Conservation (phyloP, 2,329 filamentous ascomycete genomes). For the Colletotrichum eleusines region DNA sequence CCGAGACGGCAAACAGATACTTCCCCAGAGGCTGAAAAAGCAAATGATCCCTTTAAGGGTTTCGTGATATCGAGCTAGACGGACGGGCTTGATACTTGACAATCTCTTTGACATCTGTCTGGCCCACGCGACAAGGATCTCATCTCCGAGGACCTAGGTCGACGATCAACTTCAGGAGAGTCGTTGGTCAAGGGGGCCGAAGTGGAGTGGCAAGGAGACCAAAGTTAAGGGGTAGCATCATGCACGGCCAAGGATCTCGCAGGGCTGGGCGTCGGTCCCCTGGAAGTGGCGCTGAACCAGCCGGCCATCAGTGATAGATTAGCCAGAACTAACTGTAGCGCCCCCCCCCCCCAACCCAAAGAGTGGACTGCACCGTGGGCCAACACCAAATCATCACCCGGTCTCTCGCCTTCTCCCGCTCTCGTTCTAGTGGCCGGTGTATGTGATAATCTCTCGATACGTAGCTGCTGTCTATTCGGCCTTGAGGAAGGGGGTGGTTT, state of each 20-base stretch:
- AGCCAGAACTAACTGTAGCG: no score
- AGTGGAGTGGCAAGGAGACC: conserved; percentile 14
- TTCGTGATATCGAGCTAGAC: neutral
- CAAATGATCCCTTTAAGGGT: neutral
- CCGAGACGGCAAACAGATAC: neutral
- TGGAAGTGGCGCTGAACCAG: neutral
- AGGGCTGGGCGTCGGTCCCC: conserved; percentile 20
- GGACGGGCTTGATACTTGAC: no score
- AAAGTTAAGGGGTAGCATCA: conserved; percentile 36
- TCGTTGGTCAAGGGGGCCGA: conserved; percentile 12
- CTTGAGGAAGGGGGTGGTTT: neutral
- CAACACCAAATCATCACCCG: conserved; percentile 18
- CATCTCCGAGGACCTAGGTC: conserved; percentile 1
- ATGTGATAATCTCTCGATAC: neutral
- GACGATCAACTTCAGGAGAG: conserved; percentile 1
- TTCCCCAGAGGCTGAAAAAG: neutral
- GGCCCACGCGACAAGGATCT: neutral
- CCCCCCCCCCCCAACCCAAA: no score
- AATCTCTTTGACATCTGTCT: neutral
- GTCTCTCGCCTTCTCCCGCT: neutral
- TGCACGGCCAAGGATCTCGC: conserved; percentile 35
- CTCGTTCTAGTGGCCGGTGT: neutral
- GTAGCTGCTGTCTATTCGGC: neutral
- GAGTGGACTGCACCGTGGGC: conserved; percentile 34
- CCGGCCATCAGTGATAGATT: neutral